Conservation (phyloP, 164 flowering plant species). For the Platanus orientalis region DNA sequence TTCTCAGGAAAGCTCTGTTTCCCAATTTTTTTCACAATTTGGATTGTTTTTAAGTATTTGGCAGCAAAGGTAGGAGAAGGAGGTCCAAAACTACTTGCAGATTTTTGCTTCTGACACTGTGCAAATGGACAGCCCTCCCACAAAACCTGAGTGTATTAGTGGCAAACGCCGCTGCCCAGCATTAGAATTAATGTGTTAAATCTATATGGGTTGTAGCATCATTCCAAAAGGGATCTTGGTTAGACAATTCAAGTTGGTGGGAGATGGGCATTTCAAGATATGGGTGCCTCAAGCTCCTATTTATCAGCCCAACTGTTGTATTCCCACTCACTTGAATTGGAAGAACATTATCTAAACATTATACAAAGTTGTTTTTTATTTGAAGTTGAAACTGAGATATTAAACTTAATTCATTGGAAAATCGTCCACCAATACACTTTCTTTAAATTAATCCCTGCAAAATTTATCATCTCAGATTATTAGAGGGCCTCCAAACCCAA, state of each 20-base stretch:
- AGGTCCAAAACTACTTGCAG: slow-evolving; percentile 1
- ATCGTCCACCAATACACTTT: too few relatives aligned
- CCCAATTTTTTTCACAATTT: slow-evolving; percentile 31
- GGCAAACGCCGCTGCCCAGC: slow-evolving; percentile 15
- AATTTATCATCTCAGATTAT: too few relatives aligned
- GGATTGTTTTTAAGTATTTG: slow-evolving; percentile 13
- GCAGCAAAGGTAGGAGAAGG: slow-evolving; percentile 16
- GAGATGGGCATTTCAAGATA: slow-evolving; percentile 27
- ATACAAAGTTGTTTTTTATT: too few relatives aligned
- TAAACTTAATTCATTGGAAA: too few relatives aligned
- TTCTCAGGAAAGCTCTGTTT: slow-evolving; percentile 43
- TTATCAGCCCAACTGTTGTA: slow-evolving; percentile 18
- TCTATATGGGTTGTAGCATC: slow-evolving; percentile 10
- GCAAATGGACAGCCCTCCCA: slow-evolving; percentile 20
- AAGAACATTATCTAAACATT: too few relatives aligned
- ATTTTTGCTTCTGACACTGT: slow-evolving; percentile 18
- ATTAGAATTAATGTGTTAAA: slow-evolving; percentile 19
- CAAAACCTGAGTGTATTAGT: slow-evolving; percentile 22
- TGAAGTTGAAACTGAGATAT: too few relatives aligned
- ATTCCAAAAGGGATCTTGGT: slow-evolving; percentile 26
- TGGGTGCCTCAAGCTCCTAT: slow-evolving; percentile 23
- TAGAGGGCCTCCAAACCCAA: too few relatives aligned
- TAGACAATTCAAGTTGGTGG: slow-evolving; percentile 26
- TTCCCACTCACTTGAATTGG: slow-evolving; percentile 27
- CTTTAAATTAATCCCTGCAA: too few relatives aligned